Base-by-base conservation (phyloP, 345 rosid genomes). In the Xanthoceras sorbifolium region DNA sequence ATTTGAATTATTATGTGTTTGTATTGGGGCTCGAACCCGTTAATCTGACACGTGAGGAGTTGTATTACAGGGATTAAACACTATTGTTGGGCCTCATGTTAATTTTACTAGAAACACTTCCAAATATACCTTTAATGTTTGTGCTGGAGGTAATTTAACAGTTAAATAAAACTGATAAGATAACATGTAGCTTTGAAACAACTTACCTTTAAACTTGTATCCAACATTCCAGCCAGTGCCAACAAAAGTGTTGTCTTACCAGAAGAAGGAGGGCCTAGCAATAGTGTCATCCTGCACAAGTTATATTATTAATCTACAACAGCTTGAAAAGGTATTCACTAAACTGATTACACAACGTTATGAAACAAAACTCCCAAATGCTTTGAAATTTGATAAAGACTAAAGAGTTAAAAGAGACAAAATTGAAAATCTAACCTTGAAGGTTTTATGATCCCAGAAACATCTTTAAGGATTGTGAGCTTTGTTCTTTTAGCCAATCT, bases 221-320 rank as follows among this genome's bases (percentile, higher is more conserved):
- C 97, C 79, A 95, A 81, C 60, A 86, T 94, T 7, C 92, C 96
- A 0, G 98, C 94, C 28, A 94, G 71, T 59, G 98, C 97, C 29
- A 94, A 71, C 72, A 94, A 81, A 75, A 94, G 86, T 32, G 94
- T 92, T 11, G 97, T 92, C 84, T 94, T 94, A 7, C 97, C 98
- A 1, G 98, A 92, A 17, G 98, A 91, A 7, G 98, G 98, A 8
- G 98, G 98, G 0, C 97, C 98, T 28, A 92, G 70, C 60, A 94
- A 80, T 4, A 94, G 88, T 4, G 98, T 71, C 97, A 92, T 90
- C 80, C 98, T 93, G 57, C 17, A 55, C 59, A 55, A n/a, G n/a
- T n/a, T n/a, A n/a, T 50, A 50, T 14, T 18, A 2, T 42, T 11
- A 42, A 42, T 42, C 46, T 9, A 9, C 46, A 42, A 42, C 46